Conservation (phyloP, 1,284 basidiomycete species). For the Leccinum huronense region DNA sequence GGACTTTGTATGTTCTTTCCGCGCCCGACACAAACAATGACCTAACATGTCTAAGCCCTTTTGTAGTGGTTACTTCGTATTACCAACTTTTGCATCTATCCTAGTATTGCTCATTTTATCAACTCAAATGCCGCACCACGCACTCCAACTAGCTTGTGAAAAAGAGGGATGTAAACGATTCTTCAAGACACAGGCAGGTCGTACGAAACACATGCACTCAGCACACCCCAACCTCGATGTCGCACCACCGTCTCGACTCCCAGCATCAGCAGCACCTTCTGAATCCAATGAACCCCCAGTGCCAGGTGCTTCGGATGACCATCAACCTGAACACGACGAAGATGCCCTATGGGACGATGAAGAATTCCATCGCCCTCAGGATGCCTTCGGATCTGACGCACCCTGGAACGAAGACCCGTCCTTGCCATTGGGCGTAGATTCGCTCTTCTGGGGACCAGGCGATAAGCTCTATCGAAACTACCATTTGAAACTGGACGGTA, state of each 20-base stretch:
- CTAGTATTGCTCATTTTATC: no score
- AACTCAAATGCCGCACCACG: background rate
- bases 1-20: no score
- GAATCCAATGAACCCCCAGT: background rate
- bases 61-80: no score
- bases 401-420: background rate
- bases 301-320: background rate
- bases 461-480: constrained; percentile 7
- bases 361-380: background rate
- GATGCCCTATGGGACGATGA: background rate
- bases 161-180: background rate
- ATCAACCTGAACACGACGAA: background rate
- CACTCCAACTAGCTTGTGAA: background rate
- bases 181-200: background rate
- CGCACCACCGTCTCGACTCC: background rate
- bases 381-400: background rate
- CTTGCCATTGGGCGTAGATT: no score
- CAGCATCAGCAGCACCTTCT: background rate
- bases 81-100: no score
- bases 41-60: no score
- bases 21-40: no score
- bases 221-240: background rate
- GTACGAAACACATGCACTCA: background rate
- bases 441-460: background rate
- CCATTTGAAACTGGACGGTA: constrained; percentile 10